Conservation (phyloP, 2,329 filamentous ascomycete species). For the Cladophialophora exuberans region DNA sequence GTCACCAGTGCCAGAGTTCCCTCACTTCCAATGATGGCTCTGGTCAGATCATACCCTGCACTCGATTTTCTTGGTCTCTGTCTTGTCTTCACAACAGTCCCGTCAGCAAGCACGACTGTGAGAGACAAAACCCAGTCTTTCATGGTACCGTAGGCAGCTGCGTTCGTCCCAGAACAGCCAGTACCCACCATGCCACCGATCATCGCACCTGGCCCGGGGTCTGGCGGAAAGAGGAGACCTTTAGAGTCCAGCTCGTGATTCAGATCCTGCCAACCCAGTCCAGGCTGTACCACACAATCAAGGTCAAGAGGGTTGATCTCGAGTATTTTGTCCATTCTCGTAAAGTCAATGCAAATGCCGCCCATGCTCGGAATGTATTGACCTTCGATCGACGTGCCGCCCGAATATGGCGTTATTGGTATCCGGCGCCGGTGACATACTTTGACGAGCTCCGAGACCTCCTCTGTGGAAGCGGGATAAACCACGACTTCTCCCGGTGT, state of each 20-base stretch:
- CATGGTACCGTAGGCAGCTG: conserved; percentile 71
- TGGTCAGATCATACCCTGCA: conserved; percentile 81
- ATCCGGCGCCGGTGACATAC: neutral
- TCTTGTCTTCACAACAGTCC: conserved; percentile 70
- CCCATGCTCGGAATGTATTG: conserved; percentile 87
- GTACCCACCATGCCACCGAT: conserved; percentile 67
- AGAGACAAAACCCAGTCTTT: conserved; percentile 74
- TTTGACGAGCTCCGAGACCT: neutral
- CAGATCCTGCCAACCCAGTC: conserved; percentile 84
- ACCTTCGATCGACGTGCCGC: conserved; percentile 82
- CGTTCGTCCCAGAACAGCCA: conserved; percentile 66
- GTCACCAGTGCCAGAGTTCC: conserved; percentile 80
- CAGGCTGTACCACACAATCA: conserved; percentile 89
- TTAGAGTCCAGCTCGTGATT: conserved; percentile 74
- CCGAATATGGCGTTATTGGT: conserved; percentile 69
- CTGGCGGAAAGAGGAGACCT: conserved; percentile 87
- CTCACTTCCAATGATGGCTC: conserved; percentile 78
- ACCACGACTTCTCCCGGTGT: too few species aligned
- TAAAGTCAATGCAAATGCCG: conserved; percentile 86
- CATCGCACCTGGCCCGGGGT: conserved; percentile 70
- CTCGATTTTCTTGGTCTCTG: conserved; percentile 73
- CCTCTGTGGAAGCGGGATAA: too few species aligned
- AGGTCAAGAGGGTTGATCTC: conserved; percentile 82
- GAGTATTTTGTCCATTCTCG: conserved; percentile 80
- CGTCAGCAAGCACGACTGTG: conserved; percentile 71